These are phyloP conservation scores for Cladosporium halotolerans DNA, from an alignment of 2,329 filamentous ascomycete genomes.

Conservation along the genomic window DNA sequence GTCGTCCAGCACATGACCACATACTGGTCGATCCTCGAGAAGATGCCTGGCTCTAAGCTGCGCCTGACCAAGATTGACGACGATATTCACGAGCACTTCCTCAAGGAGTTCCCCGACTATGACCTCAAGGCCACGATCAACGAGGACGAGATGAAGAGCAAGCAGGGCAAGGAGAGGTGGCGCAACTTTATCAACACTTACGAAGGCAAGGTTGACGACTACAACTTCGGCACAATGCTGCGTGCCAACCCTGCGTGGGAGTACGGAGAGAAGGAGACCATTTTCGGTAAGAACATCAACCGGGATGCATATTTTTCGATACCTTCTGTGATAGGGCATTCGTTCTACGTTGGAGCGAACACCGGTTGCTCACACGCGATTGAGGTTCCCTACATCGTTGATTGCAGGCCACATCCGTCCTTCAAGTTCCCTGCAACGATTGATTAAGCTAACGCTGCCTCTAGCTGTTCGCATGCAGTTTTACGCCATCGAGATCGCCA, in stretches of 20 bases:
- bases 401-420: conserved; percentile 1
- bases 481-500: conserved; percentile 69
- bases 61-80: conserved; percentile 92
- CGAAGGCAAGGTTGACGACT: conserved; percentile 93
- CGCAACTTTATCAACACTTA: conserved; percentile 89
- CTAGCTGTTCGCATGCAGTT: conserved; percentile 70
- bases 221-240: conserved; percentile 95
- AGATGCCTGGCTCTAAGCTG: conserved; percentile 78
- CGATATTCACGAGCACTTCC: conserved; percentile 87
- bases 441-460: background rate
- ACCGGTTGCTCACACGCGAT: background rate
- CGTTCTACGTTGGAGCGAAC: background rate
- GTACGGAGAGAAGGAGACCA: conserved; percentile 82
- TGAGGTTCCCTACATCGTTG: background rate
- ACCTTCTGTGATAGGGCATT: too few species aligned
- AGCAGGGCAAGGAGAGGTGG: conserved; percentile 88
- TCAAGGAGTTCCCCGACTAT: conserved; percentile 84
- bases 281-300: conserved; percentile 62
- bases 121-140: conserved; percentile 73
- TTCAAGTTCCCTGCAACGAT: background rate
- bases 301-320: too few species aligned
- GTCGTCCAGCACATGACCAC: conserved; percentile 94
- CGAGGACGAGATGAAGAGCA: conserved; percentile 97
- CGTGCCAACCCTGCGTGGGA: conserved; percentile 70
- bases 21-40: conserved; percentile 94